These are phyloP conservation scores for Lasiodiplodia theobromae DNA, from an alignment of 2,329 filamentous ascomycete species.

Conservation along the genomic window DNA sequence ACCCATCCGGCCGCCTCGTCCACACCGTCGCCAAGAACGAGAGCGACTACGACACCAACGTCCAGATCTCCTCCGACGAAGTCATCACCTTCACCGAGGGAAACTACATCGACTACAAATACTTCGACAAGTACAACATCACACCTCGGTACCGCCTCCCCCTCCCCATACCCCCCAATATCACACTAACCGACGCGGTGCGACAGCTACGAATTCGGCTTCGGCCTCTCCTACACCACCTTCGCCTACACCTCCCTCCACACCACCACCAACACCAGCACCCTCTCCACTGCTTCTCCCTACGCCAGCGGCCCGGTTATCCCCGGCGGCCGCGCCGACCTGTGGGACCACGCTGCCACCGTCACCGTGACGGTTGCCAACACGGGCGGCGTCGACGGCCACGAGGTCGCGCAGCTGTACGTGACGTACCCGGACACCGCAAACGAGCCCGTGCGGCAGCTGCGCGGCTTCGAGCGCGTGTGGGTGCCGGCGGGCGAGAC, in stretches of 20 bases:
- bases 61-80: not conserved
- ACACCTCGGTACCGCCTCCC: constrained; percentile 36
- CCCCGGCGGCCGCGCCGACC: constrained; percentile 25
- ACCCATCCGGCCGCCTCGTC: constrained; percentile 80
- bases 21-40: constrained; percentile 81
- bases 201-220: constrained; percentile 33
- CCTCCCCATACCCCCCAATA: not conserved
- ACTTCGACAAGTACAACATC: constrained; percentile 52
- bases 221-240: constrained; percentile 29
- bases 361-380: constrained; percentile 31
- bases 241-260: constrained; percentile 25
- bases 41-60: constrained; percentile 65
- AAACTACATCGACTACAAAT: constrained; percentile 55
- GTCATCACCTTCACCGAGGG: constrained; percentile 46
- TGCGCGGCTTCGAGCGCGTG: constrained; percentile 33
- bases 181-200: not conserved
- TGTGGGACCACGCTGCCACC: constrained; percentile 20
- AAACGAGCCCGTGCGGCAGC: constrained; percentile 30
- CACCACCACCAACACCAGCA: constrained; percentile 39
- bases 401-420: constrained; percentile 34
- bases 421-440: constrained; percentile 29
- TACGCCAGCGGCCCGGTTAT: constrained; percentile 32
- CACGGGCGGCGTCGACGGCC: constrained; percentile 31
- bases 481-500: constrained; percentile 29
- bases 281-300: not conserved